Evolutionary conservation across 2,329 filamentous ascomycete genomes (phyloP), one percentile per base, ranked within the genome.

Genomic region (Sclerotinia subarctica): DNA sequence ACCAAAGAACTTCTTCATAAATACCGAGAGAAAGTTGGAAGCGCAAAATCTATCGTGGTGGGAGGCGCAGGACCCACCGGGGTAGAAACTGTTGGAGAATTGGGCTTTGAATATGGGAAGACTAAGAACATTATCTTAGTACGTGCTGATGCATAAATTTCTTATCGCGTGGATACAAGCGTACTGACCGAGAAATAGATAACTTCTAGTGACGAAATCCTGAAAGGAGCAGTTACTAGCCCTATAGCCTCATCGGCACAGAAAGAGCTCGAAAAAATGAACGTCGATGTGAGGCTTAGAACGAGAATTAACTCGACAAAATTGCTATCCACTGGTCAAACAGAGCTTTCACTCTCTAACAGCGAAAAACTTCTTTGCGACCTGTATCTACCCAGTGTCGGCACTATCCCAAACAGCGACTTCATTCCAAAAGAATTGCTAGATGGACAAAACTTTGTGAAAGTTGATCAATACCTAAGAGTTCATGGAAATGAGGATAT

Each of bases 351-450:
- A 49, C 79, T 88, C 10, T 77, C 78, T 46, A 78, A 77, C 68
- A 83, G 83, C 70, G 80, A 82, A 70, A 82, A 76, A 62, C 73
- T 87, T 69, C 71, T 77, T 10, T 85, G 85, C 2, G 86, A 88
- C 72, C 69, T 85, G n/a, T 86, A 86, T 75, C 78, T 88, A 32
- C 82, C 85, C 7, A 85, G 85, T 5, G 81, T 83, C 73, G 86
- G 86, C 44, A 76, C 86, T 52, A 74, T 79, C 26, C 83, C 86
- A 56, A 88, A 88, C 76, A 82, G 83, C 6, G 81, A 82, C 52
- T 88, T 81, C 75, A 72, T 88, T 5, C 82, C 83, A 1, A 74
- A 73, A 5, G 73, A 75, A 53, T 77, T 83, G 69, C 78, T 86
- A 7, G 81, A 79, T 26, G 79, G 80, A 26, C 77, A 75, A 60